Evolutionary conservation across 23 red algal genomes (phyloP), one percentile per base, ranked within the genome.

Genomic region (Chondrus crispus): DNA sequence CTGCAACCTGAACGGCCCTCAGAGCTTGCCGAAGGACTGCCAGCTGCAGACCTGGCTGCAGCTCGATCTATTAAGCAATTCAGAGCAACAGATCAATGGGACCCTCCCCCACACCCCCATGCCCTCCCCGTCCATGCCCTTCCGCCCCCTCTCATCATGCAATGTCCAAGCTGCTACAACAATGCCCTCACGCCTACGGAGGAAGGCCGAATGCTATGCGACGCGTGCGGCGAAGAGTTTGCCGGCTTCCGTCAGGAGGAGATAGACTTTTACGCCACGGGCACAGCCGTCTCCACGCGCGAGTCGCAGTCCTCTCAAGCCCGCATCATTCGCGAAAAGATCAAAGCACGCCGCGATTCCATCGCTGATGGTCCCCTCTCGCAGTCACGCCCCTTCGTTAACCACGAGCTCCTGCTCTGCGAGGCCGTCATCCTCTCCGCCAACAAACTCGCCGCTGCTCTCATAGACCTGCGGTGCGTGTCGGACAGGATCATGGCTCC

Each of bases 281-380:
- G 85, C n/a, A 89, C 85, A 32, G 85, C 85, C 40, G 47, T 89
- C 50, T 72, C 66, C 29, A 89, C 74, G 39, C 85, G 85, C 32
- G 36, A 24, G 37, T 89, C 85, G 2, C 85, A 89, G 51, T 89
- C 85, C 26, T 75, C 66, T n/a, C 66, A 75, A 32, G 85, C 85
- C 16, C 57, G 24, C 49, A 47, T 49, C 30, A 66, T 42, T 1
- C 43, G 85, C 12, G 35, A 52, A 5, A 68, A 37, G 38, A 53
- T 89, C 44, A 39, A 73, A 38, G 30, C 48, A 5, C 80, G 60
- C 53, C 13, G 40, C 5, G 11, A 50, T 18, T 4, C 9, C 29
- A 36, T 50, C 5, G 19, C 3, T 51, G 46, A 7, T 5, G 11
- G 13, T 2, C 74, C n/a, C n/a, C n/a, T n/a, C n/a, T n/a, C n/a